Conservation (phyloP, 2,329 filamentous ascomycete genomes). For the Aspergillus sp. region DNA sequence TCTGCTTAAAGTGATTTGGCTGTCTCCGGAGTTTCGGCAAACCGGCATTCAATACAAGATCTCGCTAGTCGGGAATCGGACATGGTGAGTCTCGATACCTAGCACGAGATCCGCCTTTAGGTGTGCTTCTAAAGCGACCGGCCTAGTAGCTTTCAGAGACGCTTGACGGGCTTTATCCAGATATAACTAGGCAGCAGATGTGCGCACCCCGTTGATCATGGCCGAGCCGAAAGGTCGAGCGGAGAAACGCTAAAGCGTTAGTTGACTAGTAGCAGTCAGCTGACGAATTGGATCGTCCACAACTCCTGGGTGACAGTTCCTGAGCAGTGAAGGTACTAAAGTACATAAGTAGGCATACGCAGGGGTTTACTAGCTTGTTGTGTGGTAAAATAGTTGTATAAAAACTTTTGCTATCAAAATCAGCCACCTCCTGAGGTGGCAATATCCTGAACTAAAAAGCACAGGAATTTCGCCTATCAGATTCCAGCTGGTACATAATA, state of each 20-base stretch:
- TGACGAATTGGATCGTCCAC: conserved; percentile 7
- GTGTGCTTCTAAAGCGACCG: background rate
- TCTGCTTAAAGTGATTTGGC: background rate
- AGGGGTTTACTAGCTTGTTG: background rate
- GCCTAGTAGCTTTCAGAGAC: background rate
- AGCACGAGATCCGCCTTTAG: background rate
- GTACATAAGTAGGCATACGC: background rate
- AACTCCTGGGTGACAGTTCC: background rate
- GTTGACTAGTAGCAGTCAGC: background rate
- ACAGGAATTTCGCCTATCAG: conserved; percentile 5
- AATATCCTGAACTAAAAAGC: conserved; percentile 2
- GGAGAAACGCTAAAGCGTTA: conserved; percentile 4
- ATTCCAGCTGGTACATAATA: conserved; percentile 14
- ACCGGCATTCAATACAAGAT: conserved; percentile 3
- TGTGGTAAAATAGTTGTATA: background rate
- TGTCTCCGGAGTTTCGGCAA: background rate
- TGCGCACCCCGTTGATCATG: background rate
- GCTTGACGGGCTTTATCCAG: background rate
- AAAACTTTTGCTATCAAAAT: conserved; percentile 13
- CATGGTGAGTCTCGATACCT: conserved; percentile 11
- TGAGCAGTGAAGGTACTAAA: background rate
- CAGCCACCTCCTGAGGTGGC: conserved; percentile 16
- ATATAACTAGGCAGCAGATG: background rate
- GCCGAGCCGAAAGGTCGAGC: conserved; percentile 1
- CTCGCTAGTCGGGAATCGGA: conserved; percentile 12